Percentiles rank a stretch among this genome's conserved stretches.
Evolutionary conservation across 2,329 filamentous ascomycete genomes (phyloP).

Genomic region (Exutisphaerella laricina): DNA sequence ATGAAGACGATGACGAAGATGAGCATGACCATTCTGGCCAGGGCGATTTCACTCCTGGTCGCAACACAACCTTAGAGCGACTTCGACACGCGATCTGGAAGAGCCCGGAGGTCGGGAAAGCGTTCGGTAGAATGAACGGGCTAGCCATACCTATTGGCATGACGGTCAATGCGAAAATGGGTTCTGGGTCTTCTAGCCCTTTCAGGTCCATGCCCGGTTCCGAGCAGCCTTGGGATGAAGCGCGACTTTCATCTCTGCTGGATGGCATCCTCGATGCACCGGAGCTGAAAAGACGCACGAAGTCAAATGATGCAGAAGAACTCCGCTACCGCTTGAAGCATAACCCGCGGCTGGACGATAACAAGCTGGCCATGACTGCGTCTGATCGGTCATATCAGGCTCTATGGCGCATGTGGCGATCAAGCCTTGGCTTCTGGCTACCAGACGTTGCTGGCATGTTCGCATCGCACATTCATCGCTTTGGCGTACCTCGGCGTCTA

Average conservation of each 20-base stretch:
- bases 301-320: background rate
- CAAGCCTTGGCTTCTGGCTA: slow-evolving; percentile 18
- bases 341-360: background rate
- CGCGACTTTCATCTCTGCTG: slow-evolving; percentile 27
- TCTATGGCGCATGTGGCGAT: slow-evolving; percentile 20
- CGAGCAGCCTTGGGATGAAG: slow-evolving; percentile 26
- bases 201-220: slow-evolving; percentile 5
- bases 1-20: slow-evolving; percentile 34
- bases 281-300: slow-evolving; percentile 15
- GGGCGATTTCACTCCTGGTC: slow-evolving; percentile 5
- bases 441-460: slow-evolving; percentile 19
- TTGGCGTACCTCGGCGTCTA: background rate
- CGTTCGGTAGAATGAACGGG: slow-evolving; percentile 22
- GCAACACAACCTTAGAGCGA: slow-evolving; percentile 18
- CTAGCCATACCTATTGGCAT: slow-evolving; percentile 17
- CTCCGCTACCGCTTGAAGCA: background rate
- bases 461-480: slow-evolving; percentile 8
- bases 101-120: slow-evolving; percentile 18
- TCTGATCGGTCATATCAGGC: slow-evolving; percentile 9
- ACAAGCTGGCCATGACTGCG: background rate
- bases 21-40: slow-evolving; percentile 15
- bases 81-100: slow-evolving; percentile 24
- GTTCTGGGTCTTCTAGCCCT: background rate
- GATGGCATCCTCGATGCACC: slow-evolving; percentile 31
- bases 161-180: slow-evolving; percentile 4